A percentile compares a stretch with the other conserved stretches of the same genome.
phyloP scores from a whole-genome alignment of 2,329 filamentous ascomycete species.

The Aspergillus caelatus region DNA sequence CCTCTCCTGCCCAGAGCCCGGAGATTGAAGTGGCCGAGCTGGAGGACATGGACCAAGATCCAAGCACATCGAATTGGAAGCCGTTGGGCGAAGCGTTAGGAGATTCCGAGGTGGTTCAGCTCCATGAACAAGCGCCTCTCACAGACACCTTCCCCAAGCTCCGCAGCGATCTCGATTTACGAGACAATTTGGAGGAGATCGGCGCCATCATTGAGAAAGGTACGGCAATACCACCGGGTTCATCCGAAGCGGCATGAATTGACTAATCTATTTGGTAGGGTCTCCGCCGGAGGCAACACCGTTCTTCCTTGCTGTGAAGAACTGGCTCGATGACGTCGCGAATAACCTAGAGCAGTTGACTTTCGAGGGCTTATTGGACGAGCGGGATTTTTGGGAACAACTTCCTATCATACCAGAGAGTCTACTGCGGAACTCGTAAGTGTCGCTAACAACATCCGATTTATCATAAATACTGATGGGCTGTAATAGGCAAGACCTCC shows the following conservation, averaged over 20 bases:
- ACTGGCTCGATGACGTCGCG: constrained; percentile 47
- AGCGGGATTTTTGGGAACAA: constrained; percentile 50
- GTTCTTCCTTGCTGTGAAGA: constrained; percentile 40
- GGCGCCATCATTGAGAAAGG: constrained; percentile 41
- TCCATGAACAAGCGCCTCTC: constrained; percentile 35
- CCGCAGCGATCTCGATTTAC: constrained; percentile 26
- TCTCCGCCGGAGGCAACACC: constrained; percentile 29
- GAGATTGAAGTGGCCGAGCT: constrained; percentile 54
- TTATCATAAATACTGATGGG: constrained; percentile 7
- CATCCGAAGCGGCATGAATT: neutral
- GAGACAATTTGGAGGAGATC: constrained; percentile 39
- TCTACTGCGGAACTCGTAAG: constrained; percentile 45
- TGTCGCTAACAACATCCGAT: neutral
- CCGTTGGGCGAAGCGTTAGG: constrained; percentile 38
- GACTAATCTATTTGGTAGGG: constrained; percentile 26
- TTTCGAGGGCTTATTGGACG: constrained; percentile 38
- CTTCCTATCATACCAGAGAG: constrained; percentile 44
- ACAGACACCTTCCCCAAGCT: constrained; percentile 43
- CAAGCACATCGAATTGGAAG: constrained; percentile 48
- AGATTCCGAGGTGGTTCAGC: constrained; percentile 39
- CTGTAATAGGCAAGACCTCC: constrained; percentile 32
- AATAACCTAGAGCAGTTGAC: constrained; percentile 37
- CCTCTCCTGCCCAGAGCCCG: constrained; percentile 48
- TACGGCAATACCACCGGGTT: constrained; percentile 20
- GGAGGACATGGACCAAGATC: constrained; percentile 54